Evolutionary conservation across 345 rosid species (phyloP).

Genomic region (Eucalyptus erythrocorys): DNA sequence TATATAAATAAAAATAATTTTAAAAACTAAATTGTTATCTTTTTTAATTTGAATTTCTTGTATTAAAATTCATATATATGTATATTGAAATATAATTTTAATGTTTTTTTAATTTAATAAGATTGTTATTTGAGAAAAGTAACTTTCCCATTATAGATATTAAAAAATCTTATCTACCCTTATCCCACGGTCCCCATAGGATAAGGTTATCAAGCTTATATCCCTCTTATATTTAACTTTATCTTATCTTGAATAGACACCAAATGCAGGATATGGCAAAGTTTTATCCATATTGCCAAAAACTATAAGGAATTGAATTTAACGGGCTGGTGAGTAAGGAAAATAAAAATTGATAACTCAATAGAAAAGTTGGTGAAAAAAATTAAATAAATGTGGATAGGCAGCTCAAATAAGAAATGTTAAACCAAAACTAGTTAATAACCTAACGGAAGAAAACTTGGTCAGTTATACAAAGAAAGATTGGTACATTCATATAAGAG

Average conservation of each 20-base stretch:
- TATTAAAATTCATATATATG: too few relatives aligned
- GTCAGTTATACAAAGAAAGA: neutral
- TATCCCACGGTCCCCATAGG: too few relatives aligned
- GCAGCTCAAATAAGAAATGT: neutral
- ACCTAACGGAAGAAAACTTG: neutral
- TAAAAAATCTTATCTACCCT: too few relatives aligned
- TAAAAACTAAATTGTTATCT: fast-evolving
- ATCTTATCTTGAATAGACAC: fast-evolving
- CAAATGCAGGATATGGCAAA: fast-evolving
- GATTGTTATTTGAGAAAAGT: too few relatives aligned
- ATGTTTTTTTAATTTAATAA: too few relatives aligned
- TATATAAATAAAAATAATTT: too few relatives aligned
- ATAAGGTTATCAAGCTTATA: fast-evolving
- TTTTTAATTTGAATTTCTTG: too few relatives aligned
- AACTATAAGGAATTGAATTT: neutral
- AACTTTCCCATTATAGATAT: too few relatives aligned
- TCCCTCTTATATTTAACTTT: fast-evolving
- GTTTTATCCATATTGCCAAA: too few relatives aligned
- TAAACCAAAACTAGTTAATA: neutral
- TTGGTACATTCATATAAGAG: neutral
- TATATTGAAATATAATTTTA: too few relatives aligned
- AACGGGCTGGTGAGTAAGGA: neutral
- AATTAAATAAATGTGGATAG: too few relatives aligned
- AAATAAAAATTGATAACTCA: neutral
- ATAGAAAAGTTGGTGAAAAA: neutral